phyloP scores from a whole-genome alignment of 257 asterid species.

The Plantago ovata region DNA sequence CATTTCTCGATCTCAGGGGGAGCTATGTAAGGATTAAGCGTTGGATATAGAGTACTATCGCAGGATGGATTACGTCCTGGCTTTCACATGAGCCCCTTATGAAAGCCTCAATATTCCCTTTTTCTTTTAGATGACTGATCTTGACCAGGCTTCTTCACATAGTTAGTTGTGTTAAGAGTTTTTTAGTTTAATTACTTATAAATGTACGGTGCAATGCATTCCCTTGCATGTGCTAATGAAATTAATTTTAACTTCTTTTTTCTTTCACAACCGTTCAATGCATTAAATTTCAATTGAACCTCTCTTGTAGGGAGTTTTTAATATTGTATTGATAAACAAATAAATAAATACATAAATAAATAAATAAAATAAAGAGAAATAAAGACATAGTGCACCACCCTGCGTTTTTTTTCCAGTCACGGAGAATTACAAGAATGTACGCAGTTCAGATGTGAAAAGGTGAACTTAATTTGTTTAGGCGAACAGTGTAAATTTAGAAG shows the following conservation, averaged over 20 bases:
- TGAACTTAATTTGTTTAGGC: too few relatives aligned
- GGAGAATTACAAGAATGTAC: too few relatives aligned
- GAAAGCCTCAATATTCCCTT: not conserved
- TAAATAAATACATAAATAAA: too few relatives aligned
- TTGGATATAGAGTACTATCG: not conserved
- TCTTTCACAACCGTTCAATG: not conserved
- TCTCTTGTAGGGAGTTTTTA: not conserved
- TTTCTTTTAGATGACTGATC: not conserved
- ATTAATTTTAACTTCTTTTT: not conserved
- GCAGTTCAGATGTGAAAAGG: too few relatives aligned
- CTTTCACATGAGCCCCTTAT: not conserved
- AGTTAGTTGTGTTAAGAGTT: not conserved
- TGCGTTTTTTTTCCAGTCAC: too few relatives aligned
- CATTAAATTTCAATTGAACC: not conserved
- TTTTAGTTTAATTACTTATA: not conserved
- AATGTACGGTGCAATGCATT: slow-evolving; percentile 6
- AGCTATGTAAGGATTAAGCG: slow-evolving; percentile 13
- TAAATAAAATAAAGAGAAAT: slow-evolving; percentile 51
- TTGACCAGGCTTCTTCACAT: not conserved
- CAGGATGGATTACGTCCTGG: not conserved
- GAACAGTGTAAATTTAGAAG: too few relatives aligned
- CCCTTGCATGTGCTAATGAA: not conserved
- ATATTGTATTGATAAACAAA: too few relatives aligned
- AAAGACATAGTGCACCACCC: slow-evolving; percentile 52
- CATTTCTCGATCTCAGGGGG: slow-evolving; percentile 2